These are phyloP conservation scores for Solanum sejunctum DNA, from an alignment of 257 asterid genomes.

Conservation along the genomic window DNA sequence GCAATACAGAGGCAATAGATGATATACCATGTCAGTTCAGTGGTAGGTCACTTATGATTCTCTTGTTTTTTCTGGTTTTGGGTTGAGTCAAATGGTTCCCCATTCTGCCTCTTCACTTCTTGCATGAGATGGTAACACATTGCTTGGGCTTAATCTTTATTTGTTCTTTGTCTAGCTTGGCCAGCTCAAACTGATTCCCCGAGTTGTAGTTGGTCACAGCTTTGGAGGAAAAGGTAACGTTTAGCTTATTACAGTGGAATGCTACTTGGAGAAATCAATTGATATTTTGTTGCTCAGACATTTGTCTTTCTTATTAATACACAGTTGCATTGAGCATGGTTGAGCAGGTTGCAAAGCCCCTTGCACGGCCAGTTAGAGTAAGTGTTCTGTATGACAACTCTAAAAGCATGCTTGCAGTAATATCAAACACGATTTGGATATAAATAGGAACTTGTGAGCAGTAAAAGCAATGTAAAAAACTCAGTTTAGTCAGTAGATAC, in stretches of 20 bases:
- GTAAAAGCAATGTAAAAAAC: not conserved
- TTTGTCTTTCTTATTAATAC: constrained; percentile 6
- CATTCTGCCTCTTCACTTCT: not conserved
- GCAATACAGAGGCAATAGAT: not conserved
- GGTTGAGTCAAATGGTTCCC: not conserved
- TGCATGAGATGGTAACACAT: not conserved
- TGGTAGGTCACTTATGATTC: not conserved
- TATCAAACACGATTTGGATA: not conserved
- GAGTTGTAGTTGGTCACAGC: constrained; percentile 95
- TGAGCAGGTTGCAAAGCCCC: constrained; percentile 93
- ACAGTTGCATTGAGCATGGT: constrained; percentile 98
- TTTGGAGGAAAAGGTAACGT: constrained; percentile 95
- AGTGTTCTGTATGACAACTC: constrained; percentile 6
- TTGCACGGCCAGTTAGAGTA: constrained; percentile 97
- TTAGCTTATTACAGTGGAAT: not conserved
- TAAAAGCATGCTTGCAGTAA: not conserved
- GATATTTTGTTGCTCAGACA: not conserved
- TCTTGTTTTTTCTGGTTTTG: not conserved
- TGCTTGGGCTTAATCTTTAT: not conserved
- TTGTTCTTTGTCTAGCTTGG: constrained; percentile 52
- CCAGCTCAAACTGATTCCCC: constrained; percentile 76
- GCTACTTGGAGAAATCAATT: not conserved
- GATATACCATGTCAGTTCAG: not conserved
- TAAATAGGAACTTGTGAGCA: not conserved
- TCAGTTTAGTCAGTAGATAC: not conserved